Percentiles rank a stretch among this genome's conserved stretches.
phyloP scores from a whole-genome alignment of 306 rosid genomes.

The Purshia tridentata region DNA sequence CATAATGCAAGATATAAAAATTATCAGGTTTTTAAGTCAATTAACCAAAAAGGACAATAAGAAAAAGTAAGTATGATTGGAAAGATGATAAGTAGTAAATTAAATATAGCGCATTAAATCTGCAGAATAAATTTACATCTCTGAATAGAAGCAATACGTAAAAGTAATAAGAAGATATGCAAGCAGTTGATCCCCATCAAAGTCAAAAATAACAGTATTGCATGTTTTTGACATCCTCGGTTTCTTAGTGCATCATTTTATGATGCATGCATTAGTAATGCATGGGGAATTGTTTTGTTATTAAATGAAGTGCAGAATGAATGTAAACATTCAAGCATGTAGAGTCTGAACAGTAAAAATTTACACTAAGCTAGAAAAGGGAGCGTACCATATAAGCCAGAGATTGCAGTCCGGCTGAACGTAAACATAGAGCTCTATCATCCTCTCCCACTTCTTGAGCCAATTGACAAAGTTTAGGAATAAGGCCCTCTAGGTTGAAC shows the following conservation, averaged over 20 bases:
- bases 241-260: no score
- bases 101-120: background rate
- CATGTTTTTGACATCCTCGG: no score
- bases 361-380: conserved; percentile 4
- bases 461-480: conserved; percentile 83
- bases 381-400: conserved; percentile 74
- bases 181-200: conserved; percentile 1
- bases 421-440: conserved; percentile 56
- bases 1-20: conserved; percentile 13
- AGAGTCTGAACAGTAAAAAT: background rate
- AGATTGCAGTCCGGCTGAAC: conserved; percentile 79
- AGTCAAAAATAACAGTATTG: background rate
- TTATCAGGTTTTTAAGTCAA: conserved; percentile 5
- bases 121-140: background rate
- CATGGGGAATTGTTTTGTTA: no score
- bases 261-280: no score
- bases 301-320: conserved; percentile 7
- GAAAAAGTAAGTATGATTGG: background rate
- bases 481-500: conserved; percentile 93
- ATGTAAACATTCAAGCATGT: conserved; percentile 3
- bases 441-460: conserved; percentile 77
- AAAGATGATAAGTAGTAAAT: conserved; percentile 5
- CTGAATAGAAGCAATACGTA: background rate
- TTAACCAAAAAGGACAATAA: conserved; percentile 17
- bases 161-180: background rate